Percentiles rank a stretch among this genome's conserved stretches.
Evolutionary conservation across 495 filamentous ascomycete species (phyloP).

Genomic region (Penicillium turbatum): DNA sequence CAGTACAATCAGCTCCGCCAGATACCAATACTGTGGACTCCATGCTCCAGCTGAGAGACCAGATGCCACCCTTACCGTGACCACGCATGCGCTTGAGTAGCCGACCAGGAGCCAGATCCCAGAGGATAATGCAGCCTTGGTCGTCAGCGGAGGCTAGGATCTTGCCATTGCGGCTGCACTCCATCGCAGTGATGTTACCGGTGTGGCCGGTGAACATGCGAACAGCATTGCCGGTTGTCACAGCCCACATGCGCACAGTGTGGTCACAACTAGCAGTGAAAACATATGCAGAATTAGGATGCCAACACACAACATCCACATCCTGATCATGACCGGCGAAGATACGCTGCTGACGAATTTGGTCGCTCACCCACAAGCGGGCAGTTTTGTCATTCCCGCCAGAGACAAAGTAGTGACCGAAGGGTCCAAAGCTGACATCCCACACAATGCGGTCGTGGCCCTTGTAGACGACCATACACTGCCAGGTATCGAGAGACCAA

Average conservation of each 20-base stretch:
- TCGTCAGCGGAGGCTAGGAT: slow-evolving; percentile 83
- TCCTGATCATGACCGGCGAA: slow-evolving; percentile 88
- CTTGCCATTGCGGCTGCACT: slow-evolving; percentile 82
- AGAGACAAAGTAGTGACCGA: slow-evolving; percentile 92
- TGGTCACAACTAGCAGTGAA: slow-evolving; percentile 89
- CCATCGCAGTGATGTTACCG: slow-evolving; percentile 73
- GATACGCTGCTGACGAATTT: slow-evolving; percentile 81
- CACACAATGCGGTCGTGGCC: slow-evolving; percentile 84
- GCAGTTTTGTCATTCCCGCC: slow-evolving; percentile 84
- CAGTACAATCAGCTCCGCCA: slow-evolving; percentile 86
- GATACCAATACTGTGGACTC: slow-evolving; percentile 86
- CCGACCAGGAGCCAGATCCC: slow-evolving; percentile 81
- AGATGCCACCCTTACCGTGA: slow-evolving; percentile 89
- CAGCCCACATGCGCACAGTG: slow-evolving; percentile 95
- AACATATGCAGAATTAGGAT: slow-evolving; percentile 86
- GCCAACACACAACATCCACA: slow-evolving; percentile 80
- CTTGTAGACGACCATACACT: slow-evolving; percentile 88
- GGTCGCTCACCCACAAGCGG: slow-evolving; percentile 84
- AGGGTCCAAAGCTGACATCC: slow-evolving; percentile 86
- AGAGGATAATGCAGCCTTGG: slow-evolving; percentile 80
- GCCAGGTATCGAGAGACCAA: slow-evolving; percentile 88
- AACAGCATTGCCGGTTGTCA: slow-evolving; percentile 76
- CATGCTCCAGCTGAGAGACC: slow-evolving; percentile 84
- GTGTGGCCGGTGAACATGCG: slow-evolving; percentile 90
- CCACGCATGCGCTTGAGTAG: slow-evolving; percentile 89